Conservation (phyloP, 345 rosid genomes). For the Tarenaya hassleriana region DNA sequence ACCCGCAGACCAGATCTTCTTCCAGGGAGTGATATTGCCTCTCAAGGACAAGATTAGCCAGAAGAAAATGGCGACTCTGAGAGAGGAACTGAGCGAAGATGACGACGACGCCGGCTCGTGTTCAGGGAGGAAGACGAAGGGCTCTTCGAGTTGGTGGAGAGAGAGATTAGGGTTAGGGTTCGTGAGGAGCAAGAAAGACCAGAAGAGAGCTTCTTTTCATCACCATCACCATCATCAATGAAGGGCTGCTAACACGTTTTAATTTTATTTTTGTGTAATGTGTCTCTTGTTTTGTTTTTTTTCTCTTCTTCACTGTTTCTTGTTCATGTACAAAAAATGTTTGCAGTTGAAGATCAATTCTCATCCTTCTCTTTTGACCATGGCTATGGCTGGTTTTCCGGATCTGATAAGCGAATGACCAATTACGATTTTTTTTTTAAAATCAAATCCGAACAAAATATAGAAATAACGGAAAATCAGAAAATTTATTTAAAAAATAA, state of each 20-base stretch:
- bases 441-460: no score
- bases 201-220: conserved; percentile 21
- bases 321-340: conserved; percentile 23
- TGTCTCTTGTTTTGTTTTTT: not conserved
- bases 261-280: not conserved
- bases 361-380: no score
- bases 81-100: conserved; percentile 55
- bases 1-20: conserved; percentile 80
- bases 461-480: no score
- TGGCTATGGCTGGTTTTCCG: no score
- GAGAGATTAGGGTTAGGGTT: conserved; percentile 29
- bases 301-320: conserved; percentile 24
- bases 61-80: conserved; percentile 48
- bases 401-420: no score
- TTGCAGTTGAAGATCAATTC: conserved; percentile 27
- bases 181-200: conserved; percentile 31
- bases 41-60: conserved; percentile 36
- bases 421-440: no score
- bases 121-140: conserved; percentile 23
- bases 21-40: conserved; percentile 62
- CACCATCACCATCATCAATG: conserved; percentile 6
- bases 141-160: conserved; percentile 32
- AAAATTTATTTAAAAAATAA: no score
- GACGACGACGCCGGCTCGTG: conserved; percentile 20
- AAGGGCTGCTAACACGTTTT: not conserved